Base-by-base conservation (phyloP, 805 yeast species). In the Candida loeiensis region DNA sequence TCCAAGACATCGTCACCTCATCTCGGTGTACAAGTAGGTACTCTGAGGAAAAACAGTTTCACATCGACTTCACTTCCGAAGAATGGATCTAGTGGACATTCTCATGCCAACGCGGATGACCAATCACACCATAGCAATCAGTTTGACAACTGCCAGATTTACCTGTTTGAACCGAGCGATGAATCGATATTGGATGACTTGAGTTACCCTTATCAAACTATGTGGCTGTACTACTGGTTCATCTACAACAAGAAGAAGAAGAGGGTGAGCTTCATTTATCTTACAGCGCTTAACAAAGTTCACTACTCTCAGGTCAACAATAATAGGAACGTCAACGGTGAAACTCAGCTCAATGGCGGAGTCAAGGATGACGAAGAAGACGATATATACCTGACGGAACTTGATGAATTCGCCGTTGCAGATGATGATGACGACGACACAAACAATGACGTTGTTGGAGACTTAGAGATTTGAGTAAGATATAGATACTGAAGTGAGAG, bases 221-320 rank as follows among this genome's bases (percentile, higher is more conserved):
- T 69, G 67, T 86, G 93, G 93, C 77, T 85, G 17, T 68, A 82
- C 56, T 86, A 87, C 75, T 91, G 95, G 83, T 93, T 93, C 59
- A 79, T 91, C 33, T 89, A 85, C 64, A 93, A 89, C 66, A 91
- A 88, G 63, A 84, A 86, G 55, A 78, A 85, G 64, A 91, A 91
- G 64, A 77, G 98, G 47, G 98, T 93, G 2, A 88, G 95, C 1
- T 91, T 84, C 58, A 59, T 93, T 13, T 85, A 86, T 51, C 65
- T 93, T 46, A 80, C 79, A 3, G 74, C 71, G 1, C 61, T 69
- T 40, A 69, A 69, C 41, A 63, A 64, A 34, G 49, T 64, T 11
- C 73, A 69, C 51, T 62, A 63, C 45, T 59, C 66, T 2, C 51
- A 49, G 45, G 47, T 64, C 9, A 61, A 58, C 45, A 55, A 51